These are phyloP conservation scores for Cucumis melo DNA, from an alignment of 306 rosid genomes.

Conservation along the genomic window DNA sequence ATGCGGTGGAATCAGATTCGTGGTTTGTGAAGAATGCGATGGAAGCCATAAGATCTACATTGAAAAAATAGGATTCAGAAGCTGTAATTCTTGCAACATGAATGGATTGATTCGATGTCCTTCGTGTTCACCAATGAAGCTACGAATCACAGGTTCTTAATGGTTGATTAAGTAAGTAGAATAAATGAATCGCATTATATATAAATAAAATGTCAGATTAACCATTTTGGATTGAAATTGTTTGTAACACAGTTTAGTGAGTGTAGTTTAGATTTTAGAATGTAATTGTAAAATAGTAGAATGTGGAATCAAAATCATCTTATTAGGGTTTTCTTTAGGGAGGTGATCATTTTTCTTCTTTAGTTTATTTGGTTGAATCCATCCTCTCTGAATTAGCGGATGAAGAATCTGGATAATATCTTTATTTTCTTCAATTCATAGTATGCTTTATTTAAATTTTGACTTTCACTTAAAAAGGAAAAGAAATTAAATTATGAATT, in stretches of 20 bases:
- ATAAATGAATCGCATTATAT: neutral
- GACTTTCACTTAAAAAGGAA: too few species aligned
- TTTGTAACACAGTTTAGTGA: neutral
- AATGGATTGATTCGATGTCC: conserved; percentile 66
- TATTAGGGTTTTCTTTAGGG: neutral
- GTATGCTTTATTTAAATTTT: too few species aligned
- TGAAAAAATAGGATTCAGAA: conserved; percentile 36
- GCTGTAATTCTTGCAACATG: conserved; percentile 38
- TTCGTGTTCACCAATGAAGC: conserved; percentile 21
- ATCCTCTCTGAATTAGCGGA: too few species aligned
- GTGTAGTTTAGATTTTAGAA: neutral
- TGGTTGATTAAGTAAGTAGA: neutral
- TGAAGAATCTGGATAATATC: neutral
- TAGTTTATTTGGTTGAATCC: neutral
- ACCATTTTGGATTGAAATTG: neutral
- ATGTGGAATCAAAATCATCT: neutral
- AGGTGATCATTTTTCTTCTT: neutral
- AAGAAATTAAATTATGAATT: too few species aligned
- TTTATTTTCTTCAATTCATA: too few species aligned
- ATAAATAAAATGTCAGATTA: neutral
- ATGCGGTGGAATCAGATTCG: conserved; percentile 66
- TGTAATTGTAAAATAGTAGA: neutral
- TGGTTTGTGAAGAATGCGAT: conserved; percentile 48
- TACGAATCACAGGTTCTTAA: neutral
- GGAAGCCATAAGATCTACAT: conserved; percentile 67